Evolutionary conservation across 805 yeast genomes (phyloP), one percentile per base, ranked within the genome.

Genomic region (Teunomyces tritomae): DNA sequence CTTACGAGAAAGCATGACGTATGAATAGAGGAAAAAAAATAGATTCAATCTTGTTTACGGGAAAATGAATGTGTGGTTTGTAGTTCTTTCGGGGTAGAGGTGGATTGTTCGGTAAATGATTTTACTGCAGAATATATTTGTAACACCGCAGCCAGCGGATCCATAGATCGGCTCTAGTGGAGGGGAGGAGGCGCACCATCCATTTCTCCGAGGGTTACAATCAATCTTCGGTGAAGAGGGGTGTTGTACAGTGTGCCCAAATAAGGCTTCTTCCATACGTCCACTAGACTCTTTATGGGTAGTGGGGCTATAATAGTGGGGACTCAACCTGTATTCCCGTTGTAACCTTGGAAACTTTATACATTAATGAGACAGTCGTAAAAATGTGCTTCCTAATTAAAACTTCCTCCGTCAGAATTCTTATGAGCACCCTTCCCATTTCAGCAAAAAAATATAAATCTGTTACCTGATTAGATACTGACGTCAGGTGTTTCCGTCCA

Each of bases 401-500:
- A n/a, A 11, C 26, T 17, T 17, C 27, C 28, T 7, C 40, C 29
- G 29, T 32, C 34, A 32, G 14, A 13, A 13, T 32, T 16, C 34
- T 13, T 32, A 16, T 16, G 8, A 32, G 17, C 24, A 20, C 14
- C 17, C 17, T 32, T 32, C 34, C 34, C 34, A 13, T 32, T 32
- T 32, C 17, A 32, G 34, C 14, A 13, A 32, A 32, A 32, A 32
- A 32, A 32, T 32, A 32, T 32, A 4, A 8, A 11, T n/a, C 40
- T 11, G 40, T 26, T 37, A 26, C 40, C 40, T 37, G 28, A 37
- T 37, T 37, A 37, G 40, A 11, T 26, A n/a, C 40, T 14, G 39
- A 35, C 13, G 39, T 35, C 39, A 35, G 39, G 26, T 35, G 26
- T 17, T 35, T 13, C 40, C 40, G 40, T 30, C 34, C n/a, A 30